phyloP scores from a whole-genome alignment of 2,329 filamentous ascomycete species.

The Parafenestella ontariensis region DNA sequence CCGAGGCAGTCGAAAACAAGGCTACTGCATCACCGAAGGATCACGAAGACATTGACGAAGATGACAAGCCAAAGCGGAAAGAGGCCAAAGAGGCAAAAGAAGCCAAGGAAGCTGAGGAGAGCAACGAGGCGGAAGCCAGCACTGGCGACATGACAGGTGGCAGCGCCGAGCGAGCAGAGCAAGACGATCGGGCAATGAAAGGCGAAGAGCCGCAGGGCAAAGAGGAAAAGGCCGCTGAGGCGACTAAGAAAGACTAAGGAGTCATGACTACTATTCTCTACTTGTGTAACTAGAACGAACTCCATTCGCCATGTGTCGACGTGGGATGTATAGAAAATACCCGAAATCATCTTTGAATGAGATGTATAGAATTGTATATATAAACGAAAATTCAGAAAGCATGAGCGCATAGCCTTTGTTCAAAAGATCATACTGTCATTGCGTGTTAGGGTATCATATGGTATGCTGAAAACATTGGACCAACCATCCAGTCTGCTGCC shows the following conservation, averaged over 20 bases:
- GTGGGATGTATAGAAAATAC: constrained; percentile 25
- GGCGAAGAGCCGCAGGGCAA: constrained; percentile 29
- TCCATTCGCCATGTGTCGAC: constrained; percentile 7
- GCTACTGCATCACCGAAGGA: constrained; percentile 81
- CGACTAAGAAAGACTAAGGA: constrained; percentile 19
- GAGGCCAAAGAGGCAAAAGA: constrained; percentile 25
- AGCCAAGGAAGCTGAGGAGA: constrained; percentile 29
- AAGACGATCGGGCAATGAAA: constrained; percentile 38
- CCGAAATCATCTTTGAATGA: constrained; percentile 11
- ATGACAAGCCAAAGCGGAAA: constrained; percentile 69
- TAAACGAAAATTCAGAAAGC: constrained; percentile 1
- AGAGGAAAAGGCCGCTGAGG: constrained; percentile 19
- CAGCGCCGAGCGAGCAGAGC: constrained; percentile 43
- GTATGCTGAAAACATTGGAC: neutral
- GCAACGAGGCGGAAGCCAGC: constrained; percentile 42
- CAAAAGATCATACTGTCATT: neutral
- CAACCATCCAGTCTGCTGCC: neutral
- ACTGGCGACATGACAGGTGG: constrained; percentile 30
- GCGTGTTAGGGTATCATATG: neutral
- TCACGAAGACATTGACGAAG: constrained; percentile 91
- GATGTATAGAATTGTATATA: constrained; percentile 20
- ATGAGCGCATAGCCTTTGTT: neutral
- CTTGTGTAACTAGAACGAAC: constrained; percentile 30
- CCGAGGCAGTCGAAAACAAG: constrained; percentile 74
- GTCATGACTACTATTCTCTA: constrained; percentile 8